A percentile compares a stretch with the other conserved stretches of the same genome.
Evolutionary conservation across 768 basidiomycete genomes (phyloP).

Genomic region (Lentinus tigrinus): DNA sequence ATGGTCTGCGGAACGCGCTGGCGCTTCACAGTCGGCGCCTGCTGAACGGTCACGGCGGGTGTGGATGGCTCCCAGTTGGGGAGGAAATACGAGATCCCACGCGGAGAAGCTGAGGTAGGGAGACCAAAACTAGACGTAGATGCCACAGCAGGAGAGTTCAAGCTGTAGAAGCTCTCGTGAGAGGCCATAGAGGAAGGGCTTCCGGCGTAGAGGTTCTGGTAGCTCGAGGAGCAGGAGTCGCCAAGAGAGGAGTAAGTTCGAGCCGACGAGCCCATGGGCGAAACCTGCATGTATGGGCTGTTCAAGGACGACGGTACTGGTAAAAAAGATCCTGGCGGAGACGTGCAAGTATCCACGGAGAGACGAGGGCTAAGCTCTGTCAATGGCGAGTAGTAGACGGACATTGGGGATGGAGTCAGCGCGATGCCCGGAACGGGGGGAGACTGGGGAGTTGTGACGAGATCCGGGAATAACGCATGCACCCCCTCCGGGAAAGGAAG

Average conservation of each 20-base stretch:
- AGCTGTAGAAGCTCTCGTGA: neutral
- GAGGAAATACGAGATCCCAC: neutral
- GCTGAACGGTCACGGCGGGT: neutral
- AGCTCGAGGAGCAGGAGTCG: neutral
- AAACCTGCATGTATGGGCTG: neutral
- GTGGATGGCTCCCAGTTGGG: neutral
- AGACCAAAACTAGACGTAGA: neutral
- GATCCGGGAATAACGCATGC: neutral
- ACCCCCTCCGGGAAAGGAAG: neutral
- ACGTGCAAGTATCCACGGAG: neutral
- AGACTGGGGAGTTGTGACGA: neutral
- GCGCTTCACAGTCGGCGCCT: neutral
- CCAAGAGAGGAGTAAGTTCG: neutral
- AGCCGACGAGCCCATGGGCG: neutral
- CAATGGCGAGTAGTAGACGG: neutral
- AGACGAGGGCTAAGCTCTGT: neutral
- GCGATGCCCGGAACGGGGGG: neutral
- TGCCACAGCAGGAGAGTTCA: neutral
- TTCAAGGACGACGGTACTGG: neutral
- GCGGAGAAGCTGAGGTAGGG: neutral
- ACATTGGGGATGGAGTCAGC: neutral
- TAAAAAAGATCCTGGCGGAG: neutral
- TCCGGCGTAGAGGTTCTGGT: neutral
- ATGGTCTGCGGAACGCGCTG: constrained; percentile 7
- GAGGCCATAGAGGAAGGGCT: neutral